Conservation (phyloP, 306 rosid species). For the Parietaria judaica region DNA sequence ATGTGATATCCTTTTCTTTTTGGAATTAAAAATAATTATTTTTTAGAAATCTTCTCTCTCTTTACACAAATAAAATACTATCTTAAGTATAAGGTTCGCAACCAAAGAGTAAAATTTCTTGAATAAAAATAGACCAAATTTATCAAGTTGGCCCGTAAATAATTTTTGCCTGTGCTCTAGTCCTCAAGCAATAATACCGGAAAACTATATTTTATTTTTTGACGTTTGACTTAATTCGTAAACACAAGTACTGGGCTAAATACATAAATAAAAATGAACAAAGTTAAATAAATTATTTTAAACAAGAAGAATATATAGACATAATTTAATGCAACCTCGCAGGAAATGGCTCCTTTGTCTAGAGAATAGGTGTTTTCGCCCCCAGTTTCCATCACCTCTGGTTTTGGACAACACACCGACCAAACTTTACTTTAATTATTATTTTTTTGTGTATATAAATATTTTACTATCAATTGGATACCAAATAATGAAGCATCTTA, state of each 20-base stretch:
- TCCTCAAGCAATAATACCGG: conserved; percentile 6
- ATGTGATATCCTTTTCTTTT: too few species aligned
- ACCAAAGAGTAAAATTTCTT: too few species aligned
- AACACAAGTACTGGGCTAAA: not conserved
- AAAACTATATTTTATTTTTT: conserved; percentile 1
- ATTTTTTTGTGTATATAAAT: not conserved
- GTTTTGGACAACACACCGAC: conserved; percentile 15
- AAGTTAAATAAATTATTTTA: too few species aligned
- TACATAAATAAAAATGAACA: not conserved
- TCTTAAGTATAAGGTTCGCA: too few species aligned
- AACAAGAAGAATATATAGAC: not conserved
- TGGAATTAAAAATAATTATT: too few species aligned
- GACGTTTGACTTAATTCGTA: conserved; percentile 5
- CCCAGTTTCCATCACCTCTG: conserved; percentile 12
- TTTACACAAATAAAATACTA: too few species aligned
- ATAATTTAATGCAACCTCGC: not conserved
- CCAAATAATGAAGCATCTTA: not conserved
- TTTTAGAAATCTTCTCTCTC: too few species aligned
- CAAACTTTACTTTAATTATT: not conserved
- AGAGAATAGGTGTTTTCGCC: conserved; percentile 3
- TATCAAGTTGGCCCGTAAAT: conserved; percentile 4
- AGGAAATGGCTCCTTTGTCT: not conserved
- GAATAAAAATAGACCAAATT: not conserved
- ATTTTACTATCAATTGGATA: not conserved
- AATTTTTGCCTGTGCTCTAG: not conserved